Conservation (phyloP, 352 stramenopile species). For the Pilasporangium apinafurcum region DNA sequence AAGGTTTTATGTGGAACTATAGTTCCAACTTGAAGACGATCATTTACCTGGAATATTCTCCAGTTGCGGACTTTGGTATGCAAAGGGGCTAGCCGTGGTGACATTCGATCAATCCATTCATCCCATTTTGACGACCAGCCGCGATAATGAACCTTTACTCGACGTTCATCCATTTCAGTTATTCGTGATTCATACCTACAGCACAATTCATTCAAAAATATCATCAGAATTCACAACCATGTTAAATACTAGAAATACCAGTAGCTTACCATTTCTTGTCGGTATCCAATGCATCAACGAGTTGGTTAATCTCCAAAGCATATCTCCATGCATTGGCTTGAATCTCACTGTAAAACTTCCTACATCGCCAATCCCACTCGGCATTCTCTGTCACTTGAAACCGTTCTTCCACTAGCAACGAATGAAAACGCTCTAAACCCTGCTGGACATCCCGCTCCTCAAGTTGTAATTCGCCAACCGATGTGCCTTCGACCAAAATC, state of each 20-base stretch:
- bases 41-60: conserved; percentile 50
- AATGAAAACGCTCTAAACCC: conserved; percentile 51
- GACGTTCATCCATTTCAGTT: conserved; percentile 21
- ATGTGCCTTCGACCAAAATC: background rate
- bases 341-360: conserved; percentile 61
- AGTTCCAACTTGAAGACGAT: conserved; percentile 46
- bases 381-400: conserved; percentile 12
- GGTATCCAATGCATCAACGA: conserved; percentile 73
- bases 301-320: conserved; percentile 35
- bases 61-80: conserved; percentile 79
- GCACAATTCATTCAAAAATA: too few species aligned
- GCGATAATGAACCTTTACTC: conserved; percentile 94
- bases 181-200: conserved; percentile 59
- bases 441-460: conserved; percentile 44
- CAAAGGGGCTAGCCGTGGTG: conserved; percentile 85
- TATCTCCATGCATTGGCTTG: conserved; percentile 55
- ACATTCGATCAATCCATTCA: conserved; percentile 91
- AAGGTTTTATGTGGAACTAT: conserved; percentile 23
- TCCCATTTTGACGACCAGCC: conserved; percentile 97
- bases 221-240: too few species aligned
- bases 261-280: conserved; percentile 59
- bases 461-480: conserved; percentile 44
- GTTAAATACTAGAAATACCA: too few species aligned
- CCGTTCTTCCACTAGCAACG: conserved; percentile 52
- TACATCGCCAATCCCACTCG: conserved; percentile 41